Evolutionary conservation across 2,329 filamentous ascomycete species (phyloP).

Genomic region (Epichloe baconii): DNA sequence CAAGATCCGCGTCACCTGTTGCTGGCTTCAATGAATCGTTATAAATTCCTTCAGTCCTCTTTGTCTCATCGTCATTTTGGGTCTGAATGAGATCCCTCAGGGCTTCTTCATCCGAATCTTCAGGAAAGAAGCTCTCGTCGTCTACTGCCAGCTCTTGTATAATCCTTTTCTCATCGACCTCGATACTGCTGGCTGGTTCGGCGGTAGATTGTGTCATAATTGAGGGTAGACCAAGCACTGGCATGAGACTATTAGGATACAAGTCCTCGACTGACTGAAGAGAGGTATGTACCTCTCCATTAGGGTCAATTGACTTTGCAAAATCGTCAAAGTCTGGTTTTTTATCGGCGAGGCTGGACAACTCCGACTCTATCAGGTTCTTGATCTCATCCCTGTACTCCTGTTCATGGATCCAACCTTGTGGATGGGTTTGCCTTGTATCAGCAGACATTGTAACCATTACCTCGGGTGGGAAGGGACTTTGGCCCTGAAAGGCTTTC

Average conservation of each 20-base stretch:
- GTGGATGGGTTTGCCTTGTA: constrained; percentile 53
- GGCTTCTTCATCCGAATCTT: constrained; percentile 42
- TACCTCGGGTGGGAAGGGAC: constrained; percentile 68
- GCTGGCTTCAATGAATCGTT: background rate
- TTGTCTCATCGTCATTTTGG: background rate
- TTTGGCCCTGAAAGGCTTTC: constrained; percentile 49
- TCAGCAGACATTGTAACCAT: constrained; percentile 84
- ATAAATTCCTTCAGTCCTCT: background rate
- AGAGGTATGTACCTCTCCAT: constrained; percentile 55
- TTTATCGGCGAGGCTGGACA: constrained; percentile 24
- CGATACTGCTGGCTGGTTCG: constrained; percentile 34
- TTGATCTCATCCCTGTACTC: constrained; percentile 59
- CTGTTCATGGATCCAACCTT: constrained; percentile 87
- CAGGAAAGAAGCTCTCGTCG: constrained; percentile 33
- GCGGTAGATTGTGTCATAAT: constrained; percentile 25
- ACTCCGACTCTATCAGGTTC: constrained; percentile 52
- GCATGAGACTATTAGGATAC: constrained; percentile 52
- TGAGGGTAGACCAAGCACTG: constrained; percentile 29
- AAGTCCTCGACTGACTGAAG: constrained; percentile 80
- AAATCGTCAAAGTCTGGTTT: constrained; percentile 53
- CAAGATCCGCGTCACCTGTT: background rate
- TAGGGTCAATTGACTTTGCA: constrained; percentile 38
- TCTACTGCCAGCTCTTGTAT: constrained; percentile 31
- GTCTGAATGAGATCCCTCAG: constrained; percentile 16
- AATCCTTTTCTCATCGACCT: constrained; percentile 53